phyloP scores from a whole-genome alignment of 1,139 yeast species.

The Meyerozyma athensensis region DNA sequence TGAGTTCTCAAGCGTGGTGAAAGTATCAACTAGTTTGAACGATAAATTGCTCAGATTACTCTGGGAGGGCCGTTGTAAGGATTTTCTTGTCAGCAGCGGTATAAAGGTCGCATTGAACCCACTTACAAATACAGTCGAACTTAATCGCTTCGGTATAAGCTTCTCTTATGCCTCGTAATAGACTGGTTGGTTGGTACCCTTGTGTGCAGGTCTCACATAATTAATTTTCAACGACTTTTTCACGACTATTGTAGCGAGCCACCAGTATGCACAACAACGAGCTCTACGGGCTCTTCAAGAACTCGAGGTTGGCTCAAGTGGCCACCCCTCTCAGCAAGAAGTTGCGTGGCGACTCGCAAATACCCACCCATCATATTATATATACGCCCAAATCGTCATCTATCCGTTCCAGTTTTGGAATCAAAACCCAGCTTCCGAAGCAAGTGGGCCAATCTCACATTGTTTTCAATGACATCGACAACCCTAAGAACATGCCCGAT shows the following conservation, averaged over 20 bases:
- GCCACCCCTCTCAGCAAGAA: conserved; percentile 36
- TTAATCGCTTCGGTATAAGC: conserved; percentile 35
- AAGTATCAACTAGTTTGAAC: conserved; percentile 66
- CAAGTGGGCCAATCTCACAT: conserved; percentile 41
- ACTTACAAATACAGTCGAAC: conserved; percentile 29
- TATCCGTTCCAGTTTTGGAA: conserved; percentile 39
- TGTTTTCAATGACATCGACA: conserved; percentile 42
- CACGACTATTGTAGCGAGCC: conserved; percentile 5
- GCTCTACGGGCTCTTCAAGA: conserved; percentile 35
- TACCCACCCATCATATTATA: conserved; percentile 44
- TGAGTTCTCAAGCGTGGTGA: conserved; percentile 66
- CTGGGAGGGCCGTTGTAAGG: conserved; percentile 89
- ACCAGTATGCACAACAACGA: conserved; percentile 32
- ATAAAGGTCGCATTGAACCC: conserved; percentile 40
- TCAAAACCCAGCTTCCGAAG: conserved; percentile 41
- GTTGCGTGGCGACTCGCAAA: conserved; percentile 27
- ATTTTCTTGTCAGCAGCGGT: conserved; percentile 77
- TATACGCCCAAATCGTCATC: conserved; percentile 43
- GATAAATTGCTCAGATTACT: conserved; percentile 57
- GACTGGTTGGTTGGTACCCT: neutral
- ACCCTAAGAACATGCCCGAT: conserved; percentile 42
- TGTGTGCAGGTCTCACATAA: neutral
- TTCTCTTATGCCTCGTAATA: conserved; percentile 34
- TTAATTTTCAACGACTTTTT: conserved; percentile 2
- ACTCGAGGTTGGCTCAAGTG: conserved; percentile 44